These are phyloP conservation scores for Pezicula rhizophila DNA, from an alignment of 2,329 filamentous ascomycete species.

Conservation along the genomic window DNA sequence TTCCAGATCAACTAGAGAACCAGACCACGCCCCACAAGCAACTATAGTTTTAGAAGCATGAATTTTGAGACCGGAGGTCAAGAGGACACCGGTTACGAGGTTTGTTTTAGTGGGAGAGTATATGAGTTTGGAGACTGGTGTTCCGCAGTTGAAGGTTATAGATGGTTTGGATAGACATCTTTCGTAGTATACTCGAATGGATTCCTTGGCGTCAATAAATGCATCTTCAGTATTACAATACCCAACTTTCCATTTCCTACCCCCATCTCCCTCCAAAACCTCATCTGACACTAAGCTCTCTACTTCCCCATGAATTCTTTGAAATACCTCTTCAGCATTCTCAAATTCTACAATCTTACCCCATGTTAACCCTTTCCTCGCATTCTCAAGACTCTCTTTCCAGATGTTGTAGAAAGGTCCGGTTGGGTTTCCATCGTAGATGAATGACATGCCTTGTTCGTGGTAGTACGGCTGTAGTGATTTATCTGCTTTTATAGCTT, in stretches of 20 bases:
- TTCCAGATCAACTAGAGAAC: background rate
- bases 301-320: constrained; percentile 15
- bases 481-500: constrained; percentile 15
- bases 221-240: constrained; percentile 21
- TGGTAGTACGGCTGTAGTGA: constrained; percentile 14
- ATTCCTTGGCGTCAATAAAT: constrained; percentile 21
- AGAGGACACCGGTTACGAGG: background rate
- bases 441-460: constrained; percentile 23
- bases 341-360: background rate
- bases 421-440: constrained; percentile 12
- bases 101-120: background rate
- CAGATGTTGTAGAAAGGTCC: background rate
- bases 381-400: background rate
- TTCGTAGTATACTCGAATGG: constrained; percentile 20
- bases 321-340: constrained; percentile 12
- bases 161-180: constrained; percentile 13
- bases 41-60: background rate
- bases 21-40: too few species aligned
- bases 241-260: constrained; percentile 15
- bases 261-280: background rate
- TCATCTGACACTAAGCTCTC: constrained; percentile 2
- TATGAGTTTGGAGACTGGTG: constrained; percentile 7
- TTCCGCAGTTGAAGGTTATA: constrained; percentile 17
- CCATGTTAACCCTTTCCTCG: background rate
- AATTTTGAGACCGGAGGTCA: background rate